Evolutionary conservation across 495 filamentous ascomycete species (phyloP).

Genomic region (Podospora anserina): DNA sequence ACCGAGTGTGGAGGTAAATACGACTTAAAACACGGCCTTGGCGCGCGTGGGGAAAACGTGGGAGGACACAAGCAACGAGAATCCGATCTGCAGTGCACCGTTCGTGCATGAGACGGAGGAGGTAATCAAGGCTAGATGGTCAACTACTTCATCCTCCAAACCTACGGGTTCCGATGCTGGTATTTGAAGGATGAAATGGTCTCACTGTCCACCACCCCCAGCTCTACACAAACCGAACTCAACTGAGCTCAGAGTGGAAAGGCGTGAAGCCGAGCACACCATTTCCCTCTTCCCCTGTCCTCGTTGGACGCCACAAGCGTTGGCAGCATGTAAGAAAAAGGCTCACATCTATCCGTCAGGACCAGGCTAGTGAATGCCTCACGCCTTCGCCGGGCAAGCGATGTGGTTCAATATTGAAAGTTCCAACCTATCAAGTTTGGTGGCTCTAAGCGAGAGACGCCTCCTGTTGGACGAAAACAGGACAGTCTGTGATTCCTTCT

Average conservation of each 20-base stretch:
- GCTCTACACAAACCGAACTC: background rate
- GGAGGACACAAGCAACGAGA: background rate
- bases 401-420: background rate
- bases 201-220: background rate
- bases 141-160: background rate
- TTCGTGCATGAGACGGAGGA: background rate
- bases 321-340: background rate
- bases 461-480: background rate
- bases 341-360: background rate
- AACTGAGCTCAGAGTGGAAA: background rate
- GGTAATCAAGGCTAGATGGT: background rate
- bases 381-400: background rate
- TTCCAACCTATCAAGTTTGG: background rate
- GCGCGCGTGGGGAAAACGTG: background rate
- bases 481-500: background rate
- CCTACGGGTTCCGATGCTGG: background rate
- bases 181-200: background rate
- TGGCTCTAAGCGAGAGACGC: background rate
- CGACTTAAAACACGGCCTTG: background rate
- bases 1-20: background rate
- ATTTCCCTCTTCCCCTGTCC: background rate
- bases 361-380: background rate
- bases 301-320: background rate
- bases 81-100: background rate
- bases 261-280: background rate